A percentile compares a stretch with the other conserved stretches of the same genome.
Evolutionary conservation across 345 rosid species (phyloP).

Genomic region (Gossypium turneri): DNA sequence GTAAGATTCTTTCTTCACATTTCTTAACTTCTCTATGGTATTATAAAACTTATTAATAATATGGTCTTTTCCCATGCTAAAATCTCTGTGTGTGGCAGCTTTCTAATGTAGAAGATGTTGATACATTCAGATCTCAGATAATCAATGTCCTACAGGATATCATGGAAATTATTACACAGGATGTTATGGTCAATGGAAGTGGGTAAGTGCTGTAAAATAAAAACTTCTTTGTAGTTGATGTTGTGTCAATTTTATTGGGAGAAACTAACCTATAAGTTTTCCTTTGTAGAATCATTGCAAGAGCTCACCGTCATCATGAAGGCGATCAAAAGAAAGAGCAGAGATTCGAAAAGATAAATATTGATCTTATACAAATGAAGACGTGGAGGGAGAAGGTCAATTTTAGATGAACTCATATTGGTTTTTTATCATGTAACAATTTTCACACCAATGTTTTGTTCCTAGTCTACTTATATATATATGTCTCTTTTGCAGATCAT

Average conservation of each 20-base stretch:
- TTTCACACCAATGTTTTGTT: constrained; percentile 10
- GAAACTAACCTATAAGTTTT: constrained; percentile 19
- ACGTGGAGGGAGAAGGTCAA: constrained; percentile 77
- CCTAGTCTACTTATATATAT: constrained; percentile 10
- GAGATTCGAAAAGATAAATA: constrained; percentile 69
- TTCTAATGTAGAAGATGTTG: constrained; percentile 32
- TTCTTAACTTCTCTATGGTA: background rate
- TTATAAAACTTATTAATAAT: background rate
- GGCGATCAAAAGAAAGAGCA: constrained; percentile 46
- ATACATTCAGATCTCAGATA: constrained; percentile 58
- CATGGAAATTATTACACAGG: constrained; percentile 75
- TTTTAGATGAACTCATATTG: background rate
- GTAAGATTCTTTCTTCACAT: constrained; percentile 32
- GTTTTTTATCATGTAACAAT: constrained; percentile 8
- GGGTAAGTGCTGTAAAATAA: constrained; percentile 53
- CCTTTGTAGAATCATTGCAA: constrained; percentile 53
- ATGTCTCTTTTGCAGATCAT: constrained; percentile 41
- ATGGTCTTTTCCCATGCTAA: background rate
- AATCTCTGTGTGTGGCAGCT: constrained; percentile 39
- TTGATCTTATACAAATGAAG: constrained; percentile 15
- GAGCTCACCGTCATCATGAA: constrained; percentile 25
- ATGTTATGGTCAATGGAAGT: constrained; percentile 63
- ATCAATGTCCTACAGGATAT: constrained; percentile 88
- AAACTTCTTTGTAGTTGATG: constrained; percentile 8
- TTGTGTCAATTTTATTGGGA: constrained; percentile 11